These are phyloP conservation scores for Eimeria praecox DNA, from an alignment of 169 alveolate species.

Conservation along the genomic window DNA sequence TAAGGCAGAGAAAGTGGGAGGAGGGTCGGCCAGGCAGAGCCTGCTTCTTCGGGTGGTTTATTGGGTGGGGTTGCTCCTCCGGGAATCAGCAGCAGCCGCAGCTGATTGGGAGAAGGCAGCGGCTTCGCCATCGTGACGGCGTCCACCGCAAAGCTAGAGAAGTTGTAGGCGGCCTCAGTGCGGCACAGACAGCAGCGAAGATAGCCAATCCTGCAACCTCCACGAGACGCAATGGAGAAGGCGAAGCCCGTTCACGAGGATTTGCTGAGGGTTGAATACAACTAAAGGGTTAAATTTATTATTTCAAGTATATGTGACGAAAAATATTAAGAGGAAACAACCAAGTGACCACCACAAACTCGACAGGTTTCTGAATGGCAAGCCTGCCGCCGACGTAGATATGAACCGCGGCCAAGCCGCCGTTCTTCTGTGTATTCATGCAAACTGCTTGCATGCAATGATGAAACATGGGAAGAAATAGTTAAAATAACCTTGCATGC, in stretches of 20 bases:
- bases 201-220: not conserved
- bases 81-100: slow-evolving; percentile 29
- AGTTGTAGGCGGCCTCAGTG: not conserved
- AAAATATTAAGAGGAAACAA: not conserved
- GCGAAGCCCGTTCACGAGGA: not conserved
- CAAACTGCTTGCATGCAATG: not conserved
- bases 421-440: not conserved
- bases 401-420: not conserved
- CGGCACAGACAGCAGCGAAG: not conserved
- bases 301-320: not conserved
- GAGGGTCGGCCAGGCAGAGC: slow-evolving; percentile 6
- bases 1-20: slow-evolving; percentile 13
- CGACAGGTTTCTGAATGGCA: not conserved
- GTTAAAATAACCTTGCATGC: not conserved
- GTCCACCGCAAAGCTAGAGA: not conserved
- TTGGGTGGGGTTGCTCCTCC: slow-evolving; percentile 45
- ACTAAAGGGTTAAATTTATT: not conserved
- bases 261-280: not conserved
- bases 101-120: not conserved
- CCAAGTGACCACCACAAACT: not conserved
- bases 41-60: not conserved
- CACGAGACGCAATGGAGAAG: not conserved
- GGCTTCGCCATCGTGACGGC: slow-evolving; percentile 6
- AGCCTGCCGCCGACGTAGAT: not conserved
- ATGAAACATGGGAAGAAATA: not conserved